Evolutionary conservation across 1,139 yeast genomes (phyloP), one percentile per base, ranked within the genome.

Genomic region (Candida neerlandica): DNA sequence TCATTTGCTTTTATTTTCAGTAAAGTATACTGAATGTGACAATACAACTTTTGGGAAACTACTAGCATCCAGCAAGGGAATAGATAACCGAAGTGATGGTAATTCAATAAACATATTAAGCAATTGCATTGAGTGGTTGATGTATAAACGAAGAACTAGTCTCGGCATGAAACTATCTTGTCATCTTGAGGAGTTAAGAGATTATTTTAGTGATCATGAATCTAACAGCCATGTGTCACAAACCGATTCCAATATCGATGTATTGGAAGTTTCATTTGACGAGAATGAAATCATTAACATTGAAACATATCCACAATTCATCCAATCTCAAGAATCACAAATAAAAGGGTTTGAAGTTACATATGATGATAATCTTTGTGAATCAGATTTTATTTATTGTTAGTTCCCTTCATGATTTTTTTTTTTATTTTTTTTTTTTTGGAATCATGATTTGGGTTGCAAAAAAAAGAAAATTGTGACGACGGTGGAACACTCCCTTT

Each of bases 1-100:
- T 43, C 63, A 61, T 21, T 57, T 73, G 11, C 39, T 72, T 1
- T 44, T 71, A 9, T 73, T 67, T 51, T 51, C 63, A 2, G 48
- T 60, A 2, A 45, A 61, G 10, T 62, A 59, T 46, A 46, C 63
- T 1, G 56, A 60, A 11, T 29, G 50, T 7, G 61, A 58, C 35
- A 44, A 11, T 5, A 21, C 23, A 3, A 32, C 49, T 12, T 39
- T 48, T 3, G 21, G 38, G 12, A 53, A 48, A 44, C 26, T 51
- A 14, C 38, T 51, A 33, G 44, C 53, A 1, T 47, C 45, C 35
- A 43, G 46, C 15, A 48, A 47, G 37, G 34, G 43, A 4, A 16
- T 48, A 5, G 43, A 45, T 18, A 40, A 48, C 39, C 40, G 49
- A 11, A 45, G 47, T 39, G 42, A 45, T 9, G 34, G 48, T 16